Conservation (phyloP, 148 eudicot species). For the Limonium bicolor region DNA sequence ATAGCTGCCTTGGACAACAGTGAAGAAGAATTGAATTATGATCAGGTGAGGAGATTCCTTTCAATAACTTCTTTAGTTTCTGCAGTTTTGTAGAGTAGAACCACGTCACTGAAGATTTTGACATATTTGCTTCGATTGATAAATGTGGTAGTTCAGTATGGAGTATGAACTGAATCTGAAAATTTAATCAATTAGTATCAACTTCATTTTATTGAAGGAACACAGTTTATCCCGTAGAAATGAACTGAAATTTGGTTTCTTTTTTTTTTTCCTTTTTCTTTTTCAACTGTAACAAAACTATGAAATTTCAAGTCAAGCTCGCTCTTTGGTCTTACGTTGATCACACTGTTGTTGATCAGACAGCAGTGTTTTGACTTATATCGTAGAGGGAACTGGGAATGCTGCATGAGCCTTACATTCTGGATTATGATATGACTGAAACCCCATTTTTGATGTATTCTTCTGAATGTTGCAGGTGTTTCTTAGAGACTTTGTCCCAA, state of each 20-base stretch:
- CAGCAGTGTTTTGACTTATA: slow-evolving; percentile 1
- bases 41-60: slow-evolving; percentile 75
- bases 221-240: neutral
- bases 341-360: slow-evolving; percentile 1
- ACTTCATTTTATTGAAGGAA: slow-evolving; percentile 3
- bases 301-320: slow-evolving; percentile 3
- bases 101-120: neutral
- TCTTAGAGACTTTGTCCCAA: slow-evolving; percentile 75
- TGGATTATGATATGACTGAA: neutral
- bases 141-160: neutral
- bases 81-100: neutral
- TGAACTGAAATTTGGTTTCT: slow-evolving; percentile 1
- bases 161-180: slow-evolving; percentile 3
- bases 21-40: slow-evolving; percentile 64
- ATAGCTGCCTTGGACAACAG: slow-evolving; percentile 69
- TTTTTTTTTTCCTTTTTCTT: no score
- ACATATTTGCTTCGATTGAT: neutral
- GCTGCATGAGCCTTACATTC: neutral
- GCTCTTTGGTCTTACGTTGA: neutral
- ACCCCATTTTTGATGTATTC: neutral
- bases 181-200: neutral
- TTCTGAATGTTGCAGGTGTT: slow-evolving; percentile 32
- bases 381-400: no score
- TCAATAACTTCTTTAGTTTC: neutral
- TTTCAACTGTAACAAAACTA: no score